Base-by-base conservation (phyloP, 2,329 filamentous ascomycete species). In the Fusarium sp. region DNA sequence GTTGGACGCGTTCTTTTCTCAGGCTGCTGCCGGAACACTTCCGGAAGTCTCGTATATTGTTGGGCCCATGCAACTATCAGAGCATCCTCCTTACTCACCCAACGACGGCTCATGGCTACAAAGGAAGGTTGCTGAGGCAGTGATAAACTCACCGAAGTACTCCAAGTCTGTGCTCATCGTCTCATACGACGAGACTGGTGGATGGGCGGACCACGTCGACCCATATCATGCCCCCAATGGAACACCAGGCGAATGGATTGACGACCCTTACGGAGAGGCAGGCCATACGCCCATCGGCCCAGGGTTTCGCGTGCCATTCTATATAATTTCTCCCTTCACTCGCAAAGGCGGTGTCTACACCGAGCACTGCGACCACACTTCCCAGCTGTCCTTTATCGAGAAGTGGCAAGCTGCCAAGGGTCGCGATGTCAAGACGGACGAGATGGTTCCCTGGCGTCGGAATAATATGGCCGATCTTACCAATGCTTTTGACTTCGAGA, bases 381-480 rank as follows among this genome's bases (percentile, higher is more conserved):
- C 61, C 18, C 61, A 64, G 0, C 4, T 64, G 0, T 7, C 44
- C 0, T 64, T 64, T 2, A 64, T 64, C 3, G 61, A 64, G 14
- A 57, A 34, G 6, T 64, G 61, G 61, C 61, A 64, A 1, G 59
- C 59, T 32, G 61, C 61, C 2, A 64, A 64, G 25, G 61, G 61
- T 9, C 51, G 61, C 0, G 22, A 64, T 6, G 61, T 64, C 16
- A 45, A 29, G 14, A 40, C 61, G 0, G 51, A 58, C 0, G 24
- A 64, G 22, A 22, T 64, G 13, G 44, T 64, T 3, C 59, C 49
- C 1, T 64, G 61, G 61, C 61, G 61, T 4, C 61, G 59, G 0
- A 30, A 64, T 6, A 64, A 58, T 30, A 64, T 64, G 61, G 61
- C 61, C 12, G 61, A 64, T 30, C 51, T 64, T 0, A 30, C 37